These are phyloP conservation scores for Novymonas esmeraldas DNA, from an alignment of 208 protist genomes.

Conservation along the genomic window DNA sequence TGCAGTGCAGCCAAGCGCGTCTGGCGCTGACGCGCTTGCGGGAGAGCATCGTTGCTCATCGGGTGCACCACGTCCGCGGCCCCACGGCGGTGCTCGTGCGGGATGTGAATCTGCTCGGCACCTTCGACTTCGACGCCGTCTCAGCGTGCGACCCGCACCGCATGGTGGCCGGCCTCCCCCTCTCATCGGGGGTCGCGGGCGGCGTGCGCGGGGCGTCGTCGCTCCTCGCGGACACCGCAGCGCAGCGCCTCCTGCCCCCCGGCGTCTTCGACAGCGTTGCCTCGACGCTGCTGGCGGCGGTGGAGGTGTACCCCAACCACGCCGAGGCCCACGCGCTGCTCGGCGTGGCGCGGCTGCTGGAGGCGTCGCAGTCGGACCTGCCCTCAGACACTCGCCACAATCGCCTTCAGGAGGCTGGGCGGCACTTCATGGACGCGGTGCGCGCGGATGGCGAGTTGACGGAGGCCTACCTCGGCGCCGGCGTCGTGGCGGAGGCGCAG, in stretches of 20 bases:
- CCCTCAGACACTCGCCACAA: constrained; percentile 31
- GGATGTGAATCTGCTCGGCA: constrained; percentile 42
- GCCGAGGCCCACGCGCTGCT: constrained; percentile 60
- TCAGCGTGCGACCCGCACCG: neutral
- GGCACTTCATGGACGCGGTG: constrained; percentile 59
- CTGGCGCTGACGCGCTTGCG: constrained; percentile 22
- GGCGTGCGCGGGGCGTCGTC: neutral
- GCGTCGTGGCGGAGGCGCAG: constrained; percentile 64
- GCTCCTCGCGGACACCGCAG: neutral
- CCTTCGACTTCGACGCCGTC: constrained; percentile 7
- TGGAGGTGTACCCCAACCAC: constrained; percentile 49
- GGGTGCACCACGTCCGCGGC: neutral
- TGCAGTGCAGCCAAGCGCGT: constrained; percentile 56
- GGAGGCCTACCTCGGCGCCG: constrained; percentile 63
- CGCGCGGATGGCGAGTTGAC: constrained; percentile 30
- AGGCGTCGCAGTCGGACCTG: constrained; percentile 45
- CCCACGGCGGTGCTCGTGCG: constrained; percentile 13
- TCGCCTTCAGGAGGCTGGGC: constrained; percentile 51
- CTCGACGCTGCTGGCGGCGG: constrained; percentile 41
- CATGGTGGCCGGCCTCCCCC: constrained; percentile 11
- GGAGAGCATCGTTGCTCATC: constrained; percentile 14
- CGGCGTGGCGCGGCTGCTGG: constrained; percentile 52
- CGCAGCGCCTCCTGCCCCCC: constrained; percentile 15
- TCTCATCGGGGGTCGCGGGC: constrained; percentile 11
- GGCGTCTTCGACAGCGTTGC: constrained; percentile 34